Percentiles rank a stretch among this genome's conserved stretches.
These are phyloP conservation scores for Fusarium sp. DNA, from an alignment of 2,329 filamentous ascomycete species.

Conservation along the genomic window DNA sequence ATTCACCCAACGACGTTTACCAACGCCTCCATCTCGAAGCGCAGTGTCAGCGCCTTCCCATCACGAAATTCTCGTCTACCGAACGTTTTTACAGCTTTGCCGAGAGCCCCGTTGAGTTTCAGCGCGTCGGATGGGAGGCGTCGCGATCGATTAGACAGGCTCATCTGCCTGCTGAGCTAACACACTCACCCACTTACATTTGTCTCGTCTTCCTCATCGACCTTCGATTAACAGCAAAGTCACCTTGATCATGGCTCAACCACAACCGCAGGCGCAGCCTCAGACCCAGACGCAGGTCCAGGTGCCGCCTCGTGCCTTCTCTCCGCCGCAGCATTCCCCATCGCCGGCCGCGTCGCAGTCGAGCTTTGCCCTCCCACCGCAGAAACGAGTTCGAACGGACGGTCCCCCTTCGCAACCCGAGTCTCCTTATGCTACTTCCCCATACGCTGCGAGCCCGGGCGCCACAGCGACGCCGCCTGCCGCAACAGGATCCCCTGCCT, in stretches of 20 bases:
- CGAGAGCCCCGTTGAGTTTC: conserved; percentile 33
- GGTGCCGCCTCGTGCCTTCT: conserved; percentile 66
- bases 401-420: conserved; percentile 74
- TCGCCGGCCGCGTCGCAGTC: conserved; percentile 69
- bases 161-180: conserved; percentile 59
- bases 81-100: conserved; percentile 17
- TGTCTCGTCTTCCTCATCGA: conserved; percentile 5
- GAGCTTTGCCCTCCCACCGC: conserved; percentile 70
- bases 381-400: conserved; percentile 71
- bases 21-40: conserved; percentile 41
- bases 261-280: conserved; percentile 69
- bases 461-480: conserved; percentile 55
- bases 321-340: conserved; percentile 69
- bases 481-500: conserved; percentile 52
- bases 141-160: conserved; percentile 60
- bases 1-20: conserved; percentile 41
- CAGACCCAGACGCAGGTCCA: conserved; percentile 58
- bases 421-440: conserved; percentile 68
- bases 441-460: conserved; percentile 61
- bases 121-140: conserved; percentile 60
- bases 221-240: conserved; percentile 12
- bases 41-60: conserved; percentile 18
- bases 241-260: conserved; percentile 65
- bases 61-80: conserved; percentile 7
- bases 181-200: conserved; percentile 21